Percentiles rank a stretch among this genome's conserved stretches.
Conservation (phyloP, 2,329 filamentous ascomycete genomes). For the Sporothrix brasiliensis region DNA sequence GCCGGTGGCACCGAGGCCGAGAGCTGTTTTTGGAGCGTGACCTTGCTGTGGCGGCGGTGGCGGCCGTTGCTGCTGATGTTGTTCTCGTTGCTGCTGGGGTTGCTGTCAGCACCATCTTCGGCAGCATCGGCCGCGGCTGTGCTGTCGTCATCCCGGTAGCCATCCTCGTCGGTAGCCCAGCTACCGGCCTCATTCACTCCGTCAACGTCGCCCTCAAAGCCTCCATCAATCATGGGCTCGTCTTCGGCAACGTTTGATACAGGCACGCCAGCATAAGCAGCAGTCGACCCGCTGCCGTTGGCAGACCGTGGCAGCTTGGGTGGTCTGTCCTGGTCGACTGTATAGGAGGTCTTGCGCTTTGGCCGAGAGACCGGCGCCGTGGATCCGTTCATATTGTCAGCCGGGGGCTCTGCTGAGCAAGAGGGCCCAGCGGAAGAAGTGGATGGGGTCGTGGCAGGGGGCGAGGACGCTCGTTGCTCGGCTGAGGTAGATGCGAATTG, state of each 20-base stretch:
- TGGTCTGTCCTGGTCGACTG: constrained; percentile 36
- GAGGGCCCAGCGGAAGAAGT: not conserved
- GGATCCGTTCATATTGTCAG: constrained; percentile 37
- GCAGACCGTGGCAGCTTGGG: constrained; percentile 38
- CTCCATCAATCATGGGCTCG: constrained; percentile 28
- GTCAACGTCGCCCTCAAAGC: not conserved
- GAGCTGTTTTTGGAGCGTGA: constrained; percentile 12
- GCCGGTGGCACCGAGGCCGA: constrained; percentile 23
- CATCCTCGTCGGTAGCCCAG: constrained; percentile 28
- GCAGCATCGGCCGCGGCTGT: constrained; percentile 11
- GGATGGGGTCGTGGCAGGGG: not conserved
- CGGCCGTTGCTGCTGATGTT: constrained; percentile 28
- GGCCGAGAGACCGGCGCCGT: constrained; percentile 33
- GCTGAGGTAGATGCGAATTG: constrained; percentile 10
- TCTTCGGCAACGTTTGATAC: not conserved
- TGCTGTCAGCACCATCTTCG: constrained; percentile 18
- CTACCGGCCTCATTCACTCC: constrained; percentile 11
- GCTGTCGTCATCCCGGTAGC: constrained; percentile 29
- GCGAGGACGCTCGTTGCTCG: not conserved
- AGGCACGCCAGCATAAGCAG: not conserved
- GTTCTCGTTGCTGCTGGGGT: constrained; percentile 7
- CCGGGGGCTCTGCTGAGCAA: not conserved
- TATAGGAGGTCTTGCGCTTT: constrained; percentile 40
- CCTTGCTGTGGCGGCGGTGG: constrained; percentile 23
- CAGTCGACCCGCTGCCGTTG: constrained; percentile 32